phyloP scores from a whole-genome alignment of 176 grass and related monocot species.

The Hsuehochloa calcarea region DNA sequence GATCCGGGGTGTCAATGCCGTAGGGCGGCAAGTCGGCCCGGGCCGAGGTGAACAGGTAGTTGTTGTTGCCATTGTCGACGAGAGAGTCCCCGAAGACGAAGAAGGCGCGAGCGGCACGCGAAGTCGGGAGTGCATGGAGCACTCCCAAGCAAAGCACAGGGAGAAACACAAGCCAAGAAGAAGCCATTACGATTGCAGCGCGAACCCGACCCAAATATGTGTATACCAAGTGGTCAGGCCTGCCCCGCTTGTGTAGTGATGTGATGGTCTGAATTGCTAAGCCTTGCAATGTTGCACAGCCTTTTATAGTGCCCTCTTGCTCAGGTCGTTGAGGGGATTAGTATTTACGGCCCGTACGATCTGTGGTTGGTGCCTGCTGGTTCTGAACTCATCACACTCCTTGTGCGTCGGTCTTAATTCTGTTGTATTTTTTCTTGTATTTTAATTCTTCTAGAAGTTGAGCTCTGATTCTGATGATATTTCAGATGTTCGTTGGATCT shows the following conservation, averaged over 20 bases:
- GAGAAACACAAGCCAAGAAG: background rate
- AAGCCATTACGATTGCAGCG: slow-evolving; percentile 22
- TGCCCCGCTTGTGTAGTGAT: background rate
- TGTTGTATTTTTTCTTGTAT: background rate
- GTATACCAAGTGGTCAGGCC: background rate
- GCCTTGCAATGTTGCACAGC: background rate
- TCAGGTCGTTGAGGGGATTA: background rate
- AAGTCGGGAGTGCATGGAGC: background rate
- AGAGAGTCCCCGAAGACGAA: slow-evolving; percentile 97
- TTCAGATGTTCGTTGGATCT: background rate
- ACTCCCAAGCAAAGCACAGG: slow-evolving; percentile 13
- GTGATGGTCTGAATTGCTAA: background rate
- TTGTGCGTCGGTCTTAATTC: background rate
- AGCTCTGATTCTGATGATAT: background rate
- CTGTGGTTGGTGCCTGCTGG: slow-evolving; percentile 24
- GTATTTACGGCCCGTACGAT: background rate
- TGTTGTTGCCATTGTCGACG: slow-evolving; percentile 96
- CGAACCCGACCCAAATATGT: background rate
- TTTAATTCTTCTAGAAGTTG: background rate
- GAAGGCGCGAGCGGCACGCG: slow-evolving; percentile 67
- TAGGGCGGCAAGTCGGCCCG: slow-evolving; percentile 81
- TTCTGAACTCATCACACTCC: background rate
- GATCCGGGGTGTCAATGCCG: slow-evolving; percentile 69
- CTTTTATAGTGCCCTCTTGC: slow-evolving; percentile 12
- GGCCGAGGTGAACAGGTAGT: slow-evolving; percentile 64